Conservation (phyloP, 2,329 filamentous ascomycete genomes). For the Calonectria ilicicola region DNA sequence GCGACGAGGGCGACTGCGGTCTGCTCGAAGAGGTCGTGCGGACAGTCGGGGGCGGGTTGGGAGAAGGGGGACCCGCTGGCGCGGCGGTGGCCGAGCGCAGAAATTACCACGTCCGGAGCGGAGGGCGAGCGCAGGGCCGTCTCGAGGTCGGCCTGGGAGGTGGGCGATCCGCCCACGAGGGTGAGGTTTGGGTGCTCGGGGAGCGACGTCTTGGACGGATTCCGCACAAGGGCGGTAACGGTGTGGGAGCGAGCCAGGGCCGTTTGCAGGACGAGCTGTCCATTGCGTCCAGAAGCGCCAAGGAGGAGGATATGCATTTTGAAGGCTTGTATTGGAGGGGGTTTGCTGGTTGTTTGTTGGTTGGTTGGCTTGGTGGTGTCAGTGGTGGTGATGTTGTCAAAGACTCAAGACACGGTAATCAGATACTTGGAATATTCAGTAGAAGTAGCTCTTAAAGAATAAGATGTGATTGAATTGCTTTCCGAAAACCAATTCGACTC, state of each 20-base stretch:
- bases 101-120: conserved; percentile 54
- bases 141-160: conserved; percentile 51
- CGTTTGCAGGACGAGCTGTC: conserved; percentile 54
- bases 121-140: conserved; percentile 46
- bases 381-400: background rate
- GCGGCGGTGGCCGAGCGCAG: conserved; percentile 62
- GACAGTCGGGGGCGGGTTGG: conserved; percentile 49
- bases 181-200: conserved; percentile 48
- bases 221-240: conserved; percentile 60
- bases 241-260: conserved; percentile 54
- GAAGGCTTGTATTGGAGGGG: background rate
- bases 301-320: conserved; percentile 60
- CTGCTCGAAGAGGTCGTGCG: conserved; percentile 58
- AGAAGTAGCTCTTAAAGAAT: background rate
- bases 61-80: conserved; percentile 61
- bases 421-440: background rate
- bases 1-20: conserved; percentile 38
- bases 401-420: background rate
- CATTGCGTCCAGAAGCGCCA: conserved; percentile 61
- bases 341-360: conserved; percentile 1
- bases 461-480: background rate
- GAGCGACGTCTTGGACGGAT: conserved; percentile 48
- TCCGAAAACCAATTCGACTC: background rate
- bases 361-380: background rate
- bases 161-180: conserved; percentile 52